Percentiles rank a stretch among this genome's conserved stretches.
Conservation (phyloP, 805 yeast genomes). For the Candida verbasci region DNA sequence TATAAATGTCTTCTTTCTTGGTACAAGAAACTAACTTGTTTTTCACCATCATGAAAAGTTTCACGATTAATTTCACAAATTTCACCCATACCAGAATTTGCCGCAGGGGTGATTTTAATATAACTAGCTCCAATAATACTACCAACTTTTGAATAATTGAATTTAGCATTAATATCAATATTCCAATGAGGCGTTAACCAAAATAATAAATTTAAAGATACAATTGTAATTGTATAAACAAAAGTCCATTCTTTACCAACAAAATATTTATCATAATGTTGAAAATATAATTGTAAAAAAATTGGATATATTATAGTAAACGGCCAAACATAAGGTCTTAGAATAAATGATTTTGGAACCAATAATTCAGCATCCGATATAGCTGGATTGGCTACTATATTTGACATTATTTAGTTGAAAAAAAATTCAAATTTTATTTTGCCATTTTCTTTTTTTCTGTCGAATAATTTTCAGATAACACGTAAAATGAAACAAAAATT, state of each 20-base stretch:
- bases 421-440: background rate
- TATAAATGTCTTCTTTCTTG: conserved; percentile 89
- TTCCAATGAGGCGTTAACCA: conserved; percentile 96
- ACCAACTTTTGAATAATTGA: conserved; percentile 59
- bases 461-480: conserved; percentile 1
- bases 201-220: conserved; percentile 69
- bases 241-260: conserved; percentile 95
- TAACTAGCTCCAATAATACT: conserved; percentile 61
- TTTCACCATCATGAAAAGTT: conserved; percentile 49
- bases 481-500: background rate
- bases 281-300: conserved; percentile 59
- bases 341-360: conserved; percentile 55
- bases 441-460: background rate
- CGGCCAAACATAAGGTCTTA: conserved; percentile 80
- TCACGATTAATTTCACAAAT: conserved; percentile 62
- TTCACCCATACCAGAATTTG: conserved; percentile 83
- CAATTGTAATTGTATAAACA: conserved; percentile 70
- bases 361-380: conserved; percentile 70
- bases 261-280: conserved; percentile 74
- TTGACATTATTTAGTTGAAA: conserved; percentile 23
- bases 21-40: conserved; percentile 70
- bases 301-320: conserved; percentile 74
- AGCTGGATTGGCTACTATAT: conserved; percentile 64
- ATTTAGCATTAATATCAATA: conserved; percentile 59
- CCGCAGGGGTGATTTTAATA: conserved; percentile 73